Evolutionary conservation across 192 early-diverging fungal genomes (phyloP).

Genomic region (Coemansia sp.): DNA sequence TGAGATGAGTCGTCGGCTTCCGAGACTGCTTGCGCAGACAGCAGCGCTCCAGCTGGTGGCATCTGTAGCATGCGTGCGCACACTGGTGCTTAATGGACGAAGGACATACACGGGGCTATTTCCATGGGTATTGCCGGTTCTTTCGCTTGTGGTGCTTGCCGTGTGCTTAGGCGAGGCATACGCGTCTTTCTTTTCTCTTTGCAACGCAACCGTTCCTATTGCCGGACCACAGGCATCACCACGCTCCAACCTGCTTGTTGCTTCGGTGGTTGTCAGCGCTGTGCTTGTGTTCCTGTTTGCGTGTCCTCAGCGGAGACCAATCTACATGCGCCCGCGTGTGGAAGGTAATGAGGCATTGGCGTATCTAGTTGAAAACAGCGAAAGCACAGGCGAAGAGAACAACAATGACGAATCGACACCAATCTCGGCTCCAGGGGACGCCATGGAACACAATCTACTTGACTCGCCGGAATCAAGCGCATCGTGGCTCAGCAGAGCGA

Average conservation of each 20-base stretch:
- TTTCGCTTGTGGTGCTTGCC: neutral
- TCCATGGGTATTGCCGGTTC: constrained; percentile 7
- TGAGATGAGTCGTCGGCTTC: neutral
- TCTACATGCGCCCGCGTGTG: constrained; percentile 15
- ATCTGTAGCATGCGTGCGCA: neutral
- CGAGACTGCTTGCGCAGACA: neutral
- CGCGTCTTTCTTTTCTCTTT: constrained; percentile 27
- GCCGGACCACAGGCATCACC: constrained; percentile 7
- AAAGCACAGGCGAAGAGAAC: neutral
- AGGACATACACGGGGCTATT: constrained; percentile 17
- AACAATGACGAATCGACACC: constrained; percentile 19
- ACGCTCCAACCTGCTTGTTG: constrained; percentile 12
- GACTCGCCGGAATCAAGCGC: constrained; percentile 20
- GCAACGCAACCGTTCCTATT: constrained; percentile 7
- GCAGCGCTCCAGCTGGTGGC: neutral
- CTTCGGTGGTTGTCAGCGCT: neutral
- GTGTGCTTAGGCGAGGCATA: constrained; percentile 16
- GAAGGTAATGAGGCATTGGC: too few relatives aligned
- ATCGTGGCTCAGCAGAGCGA: constrained; percentile 25
- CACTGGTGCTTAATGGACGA: constrained; percentile 8
- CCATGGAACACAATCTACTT: constrained; percentile 11
- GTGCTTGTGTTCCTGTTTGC: constrained; percentile 3
- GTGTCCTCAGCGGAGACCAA: constrained; percentile 12
- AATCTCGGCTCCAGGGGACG: neutral
- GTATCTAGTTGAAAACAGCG: neutral